Base-by-base conservation (phyloP, 164 flowering plant genomes). In the Magnolia changhungtana region DNA sequence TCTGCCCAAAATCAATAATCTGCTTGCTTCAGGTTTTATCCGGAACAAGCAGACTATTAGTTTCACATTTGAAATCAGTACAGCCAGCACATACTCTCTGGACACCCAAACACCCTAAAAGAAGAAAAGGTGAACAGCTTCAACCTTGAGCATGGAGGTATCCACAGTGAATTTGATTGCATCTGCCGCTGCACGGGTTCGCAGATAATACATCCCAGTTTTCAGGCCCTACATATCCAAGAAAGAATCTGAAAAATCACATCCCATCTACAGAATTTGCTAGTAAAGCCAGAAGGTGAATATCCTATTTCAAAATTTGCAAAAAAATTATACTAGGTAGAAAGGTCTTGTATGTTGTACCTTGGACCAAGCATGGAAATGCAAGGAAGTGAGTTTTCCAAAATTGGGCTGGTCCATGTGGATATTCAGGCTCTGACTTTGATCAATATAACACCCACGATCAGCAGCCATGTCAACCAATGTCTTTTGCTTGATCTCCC, bases 131-230 rank as follows among this genome's bases (percentile, higher is more conserved):
- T 37, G 45, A 37, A 37, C 45, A 37, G 45, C 45, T 37, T 3
- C 37, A 79, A 91, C 98, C 75, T 92, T 89, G 14, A 91, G 81
- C 75, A 84, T 37, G 13, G 95, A 81, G 18, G 93, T 87, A 72
- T 96, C 98, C 24, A 96, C 99, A 11, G 99, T 96, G 81, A 96
- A 94, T 81, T 94, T 92, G 78, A 96, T 96, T 27, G 99, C 98
- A 89, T 94, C 97, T 50, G 98, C 98, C 58, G 99, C 99, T 73
- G 98, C 94, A 49, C 92, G 92, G 4, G 99, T 84, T 72, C 99
- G 81, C 8, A 96, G 84, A 85, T 94, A 92, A 70, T 96, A 96
- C 99, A 96, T 94, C 21, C 99, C 98, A 8, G 99, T 94, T 83
- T 84, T 84, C 73, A 84, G 52, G 76, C 86, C 86, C 86, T 84